A percentile compares a stretch with the other conserved stretches of the same genome.
Evolutionary conservation across 2,329 filamentous ascomycete species (phyloP).

Genomic region (Ceratocystis variospora): DNA sequence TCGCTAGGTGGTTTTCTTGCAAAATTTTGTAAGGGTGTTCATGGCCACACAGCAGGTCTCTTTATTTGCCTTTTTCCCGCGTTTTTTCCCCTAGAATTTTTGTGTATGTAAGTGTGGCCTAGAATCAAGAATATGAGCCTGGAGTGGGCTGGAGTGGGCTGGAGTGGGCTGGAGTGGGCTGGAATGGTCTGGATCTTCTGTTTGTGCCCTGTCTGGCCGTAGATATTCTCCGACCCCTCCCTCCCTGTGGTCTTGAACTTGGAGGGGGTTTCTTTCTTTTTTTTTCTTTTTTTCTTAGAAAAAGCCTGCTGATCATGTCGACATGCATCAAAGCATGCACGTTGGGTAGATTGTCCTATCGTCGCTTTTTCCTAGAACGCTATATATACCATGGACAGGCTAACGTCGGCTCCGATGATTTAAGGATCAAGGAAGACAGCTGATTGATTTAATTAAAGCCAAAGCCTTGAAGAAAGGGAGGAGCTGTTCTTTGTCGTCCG

Average conservation of each 20-base stretch:
- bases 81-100: too few relatives aligned
- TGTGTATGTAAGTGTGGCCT: too few relatives aligned
- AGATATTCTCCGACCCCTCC: background rate
- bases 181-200: background rate
- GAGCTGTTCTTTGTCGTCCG: background rate
- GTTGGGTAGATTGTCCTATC: background rate
- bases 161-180: background rate
- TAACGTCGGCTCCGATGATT: background rate
- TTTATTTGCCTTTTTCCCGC: too few relatives aligned
- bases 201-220: background rate
- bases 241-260: background rate
- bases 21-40: too few relatives aligned
- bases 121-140: background rate
- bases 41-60: too few relatives aligned
- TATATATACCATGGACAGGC: background rate
- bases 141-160: background rate
- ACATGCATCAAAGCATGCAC: background rate
- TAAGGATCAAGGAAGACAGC: background rate
- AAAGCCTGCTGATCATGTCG: background rate
- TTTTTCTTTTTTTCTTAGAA: background rate
- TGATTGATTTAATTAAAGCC: background rate
- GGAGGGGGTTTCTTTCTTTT: too few relatives aligned
- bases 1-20: too few relatives aligned
- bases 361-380: background rate
- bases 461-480: background rate